A percentile compares a stretch with the other conserved stretches of the same genome.
Evolutionary conservation across 768 basidiomycete genomes (phyloP).

Genomic region (Hygrocybe coccinea): DNA sequence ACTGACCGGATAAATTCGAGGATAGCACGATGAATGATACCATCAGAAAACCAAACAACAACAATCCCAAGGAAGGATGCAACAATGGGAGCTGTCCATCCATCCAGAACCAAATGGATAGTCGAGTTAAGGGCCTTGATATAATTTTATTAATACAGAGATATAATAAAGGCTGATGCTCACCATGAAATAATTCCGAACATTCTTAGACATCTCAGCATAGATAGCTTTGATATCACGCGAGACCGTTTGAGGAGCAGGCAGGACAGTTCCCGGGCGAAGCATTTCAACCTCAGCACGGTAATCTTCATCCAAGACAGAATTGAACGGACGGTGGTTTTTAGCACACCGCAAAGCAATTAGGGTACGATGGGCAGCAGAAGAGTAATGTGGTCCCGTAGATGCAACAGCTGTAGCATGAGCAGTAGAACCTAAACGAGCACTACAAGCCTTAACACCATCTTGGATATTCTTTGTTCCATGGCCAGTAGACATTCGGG

Average conservation of each 20-base stretch:
- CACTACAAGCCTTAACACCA: not conserved
- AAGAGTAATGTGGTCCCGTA: slow-evolving; percentile 1
- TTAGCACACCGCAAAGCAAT: slow-evolving; percentile 22
- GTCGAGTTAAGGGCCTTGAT: slow-evolving; percentile 10
- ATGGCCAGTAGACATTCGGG: slow-evolving; percentile 2
- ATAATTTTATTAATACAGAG: not conserved
- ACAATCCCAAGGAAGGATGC: slow-evolving; percentile 30
- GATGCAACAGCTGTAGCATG: not conserved
- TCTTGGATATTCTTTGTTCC: slow-evolving; percentile 13
- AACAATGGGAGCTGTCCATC: slow-evolving; percentile 31
- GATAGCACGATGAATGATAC: slow-evolving; percentile 24
- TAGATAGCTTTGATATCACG: slow-evolving; percentile 17
- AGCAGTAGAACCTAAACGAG: not conserved
- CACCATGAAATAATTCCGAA: not conserved
- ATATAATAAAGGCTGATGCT: not conserved
- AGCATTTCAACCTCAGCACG: slow-evolving; percentile 24
- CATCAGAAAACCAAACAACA: slow-evolving; percentile 25
- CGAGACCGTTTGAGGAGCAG: slow-evolving; percentile 21
- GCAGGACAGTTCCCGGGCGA: slow-evolving; percentile 23
- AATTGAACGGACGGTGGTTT: slow-evolving; percentile 21
- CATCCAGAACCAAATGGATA: slow-evolving; percentile 31
- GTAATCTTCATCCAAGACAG: slow-evolving; percentile 22
- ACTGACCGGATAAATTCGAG: slow-evolving; percentile 32
- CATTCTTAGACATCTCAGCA: slow-evolving; percentile 8
- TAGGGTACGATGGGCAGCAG: slow-evolving; percentile 19